These are phyloP conservation scores for Nymphaea thermarum DNA, from an alignment of 164 flowering plant species.

Conservation along the genomic window DNA sequence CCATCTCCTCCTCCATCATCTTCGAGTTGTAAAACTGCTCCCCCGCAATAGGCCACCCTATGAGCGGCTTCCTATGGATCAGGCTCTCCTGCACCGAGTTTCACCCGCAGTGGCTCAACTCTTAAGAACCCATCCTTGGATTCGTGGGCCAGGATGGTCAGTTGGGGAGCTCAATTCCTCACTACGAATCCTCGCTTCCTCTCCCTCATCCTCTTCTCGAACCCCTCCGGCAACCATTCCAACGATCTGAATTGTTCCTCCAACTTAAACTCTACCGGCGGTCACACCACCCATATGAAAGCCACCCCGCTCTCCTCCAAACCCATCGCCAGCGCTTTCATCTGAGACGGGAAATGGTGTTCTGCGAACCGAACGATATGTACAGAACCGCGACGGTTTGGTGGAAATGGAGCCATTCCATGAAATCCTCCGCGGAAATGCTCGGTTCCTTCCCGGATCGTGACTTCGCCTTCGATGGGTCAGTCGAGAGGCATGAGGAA, in stretches of 20 bases:
- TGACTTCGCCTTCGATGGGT: background rate
- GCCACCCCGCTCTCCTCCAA: conserved; percentile 30
- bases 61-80: conserved; percentile 9
- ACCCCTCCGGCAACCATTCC: conserved; percentile 14
- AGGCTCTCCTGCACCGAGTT: conserved; percentile 14
- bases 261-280: conserved; percentile 14
- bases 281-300: conserved; percentile 33
- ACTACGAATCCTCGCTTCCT: conserved; percentile 6
- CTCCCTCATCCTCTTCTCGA: conserved; percentile 8
- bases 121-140: conserved; percentile 8
- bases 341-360: conserved; percentile 34
- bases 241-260: conserved; percentile 10
- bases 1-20: conserved; percentile 12
- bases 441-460: conserved; percentile 6
- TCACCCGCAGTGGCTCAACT: conserved; percentile 14
- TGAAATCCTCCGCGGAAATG: conserved; percentile 6
- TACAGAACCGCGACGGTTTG: conserved; percentile 34
- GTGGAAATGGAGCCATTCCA: conserved; percentile 34
- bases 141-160: conserved; percentile 8
- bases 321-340: conserved; percentile 44
- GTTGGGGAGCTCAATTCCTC: conserved; percentile 10
- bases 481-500: background rate
- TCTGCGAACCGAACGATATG: conserved; percentile 47
- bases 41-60: conserved; percentile 9
- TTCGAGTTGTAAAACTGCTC: conserved; percentile 13